Evolutionary conservation across 1,284 basidiomycete species (phyloP), one percentile per base, ranked within the genome.

Genomic region (Spongispora temasekensis): DNA sequence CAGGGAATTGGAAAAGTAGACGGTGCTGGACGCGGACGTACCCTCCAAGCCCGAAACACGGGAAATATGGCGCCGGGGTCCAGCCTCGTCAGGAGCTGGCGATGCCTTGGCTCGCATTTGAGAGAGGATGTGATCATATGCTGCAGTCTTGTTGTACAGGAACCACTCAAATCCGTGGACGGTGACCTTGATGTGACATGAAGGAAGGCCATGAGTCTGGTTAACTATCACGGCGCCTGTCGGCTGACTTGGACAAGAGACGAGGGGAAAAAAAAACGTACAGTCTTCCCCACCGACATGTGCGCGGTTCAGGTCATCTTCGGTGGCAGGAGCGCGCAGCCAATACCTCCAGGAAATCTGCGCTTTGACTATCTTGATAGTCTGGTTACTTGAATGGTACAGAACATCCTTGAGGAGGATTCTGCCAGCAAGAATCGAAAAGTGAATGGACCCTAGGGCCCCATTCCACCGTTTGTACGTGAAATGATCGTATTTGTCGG

Each of bases 291-390:
- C 84, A 54, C 79, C 61, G 72, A 73, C 78, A 44, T 80, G 81
- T 27, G 83, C 79, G 50, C 83, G 80, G 59, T 83, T 79, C 37
- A 91, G 75, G 65, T 91, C 89, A 59, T 88, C 82, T 64, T 86
- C 87, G 25, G 82, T 81, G 6, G 85, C 85, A 9, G 82, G 92
- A 69, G 71, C 82, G 61, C 93, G 86, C 58, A 94, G 84, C 95
- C 95, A 98, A 74, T 95, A 97, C 63, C 93, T 82, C 93, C 95
- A 97, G 65, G 90, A 90, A 55, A 97, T 75, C 70, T 94, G 87
- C 2, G 88, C 90, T 73, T 93, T 93, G 56, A 94, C 84, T 54
- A 94, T 83, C 61, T 86, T 86, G 52, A 95, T 81, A 10, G 91
- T 93, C 73, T 96, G 90, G 75, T 95, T 97, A 69, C 92, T 91